Evolutionary conservation across 371 early-diverging fungal genomes (phyloP), one percentile per base, ranked within the genome.

Genomic region (Lichtheimia corymbifera): DNA sequence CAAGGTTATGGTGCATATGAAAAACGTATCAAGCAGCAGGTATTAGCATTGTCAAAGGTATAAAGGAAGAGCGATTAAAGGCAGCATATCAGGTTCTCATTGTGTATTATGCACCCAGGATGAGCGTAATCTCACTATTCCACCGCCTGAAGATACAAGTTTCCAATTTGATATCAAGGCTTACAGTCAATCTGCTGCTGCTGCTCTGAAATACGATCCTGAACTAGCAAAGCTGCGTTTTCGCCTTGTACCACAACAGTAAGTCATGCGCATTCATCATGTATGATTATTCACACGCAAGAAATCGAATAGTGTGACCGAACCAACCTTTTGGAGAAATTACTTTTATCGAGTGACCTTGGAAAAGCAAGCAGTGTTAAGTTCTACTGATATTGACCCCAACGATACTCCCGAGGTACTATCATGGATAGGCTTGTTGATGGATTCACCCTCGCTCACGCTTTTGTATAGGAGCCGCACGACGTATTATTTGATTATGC

Each of bases 341-440:
- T 91, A 91, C 59, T 91, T 91, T 68, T 90, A 91, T 67, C 80
- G 90, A n/a, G 86, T 90, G 0, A 82, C 83, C 3, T 65, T 86
- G 40, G 65, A 84, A 28, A 88, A 88, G 52, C 87, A 87, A 53
- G 65, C 81, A 6, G 71, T 74, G 5, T 59, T 83, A 18, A 66
- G 58, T 20, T 53, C 62, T 6, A 53, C 59, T 4, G 58, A 61
- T 43, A 45, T 56, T 51, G 58, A 63, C 20, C 61, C 68, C 50
- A 54, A 24, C 41, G 41, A 44, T 55, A 24, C 62, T 54, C 13
- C 61, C 53, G 17, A 35, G 6, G 17, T 42, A 53, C 53, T 66
- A 64, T 0, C 0, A 25, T 9, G 40, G 50, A 55, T 28, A 45
- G 15, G 20, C 35, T 42, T 40, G 51, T 41, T 61, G 45, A 27